Conservation (phyloP, 1,284 basidiomycete genomes). For the Ceratobasidium sp. region DNA sequence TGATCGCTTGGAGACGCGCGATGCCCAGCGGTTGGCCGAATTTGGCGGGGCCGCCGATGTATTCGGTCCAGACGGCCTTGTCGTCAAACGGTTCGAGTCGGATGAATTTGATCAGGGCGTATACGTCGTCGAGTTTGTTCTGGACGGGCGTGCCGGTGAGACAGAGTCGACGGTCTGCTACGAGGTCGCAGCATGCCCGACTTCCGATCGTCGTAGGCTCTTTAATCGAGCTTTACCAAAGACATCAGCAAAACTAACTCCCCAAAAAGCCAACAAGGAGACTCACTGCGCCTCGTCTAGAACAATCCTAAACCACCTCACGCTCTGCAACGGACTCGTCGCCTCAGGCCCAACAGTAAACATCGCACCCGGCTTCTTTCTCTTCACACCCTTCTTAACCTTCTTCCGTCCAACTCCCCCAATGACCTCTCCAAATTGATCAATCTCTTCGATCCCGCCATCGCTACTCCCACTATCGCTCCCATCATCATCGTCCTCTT, state of each 20-base stretch:
- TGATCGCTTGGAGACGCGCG: slow-evolving; percentile 94
- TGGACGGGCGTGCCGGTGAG: slow-evolving; percentile 98
- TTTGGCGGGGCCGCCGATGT: slow-evolving; percentile 92
- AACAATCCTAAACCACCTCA: slow-evolving; percentile 98
- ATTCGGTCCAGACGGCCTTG: slow-evolving; percentile 93
- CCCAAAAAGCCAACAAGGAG: slow-evolving; percentile 24
- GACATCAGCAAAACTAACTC: slow-evolving; percentile 39
- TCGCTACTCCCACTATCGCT: slow-evolving; percentile 69
- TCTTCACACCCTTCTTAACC: slow-evolving; percentile 68
- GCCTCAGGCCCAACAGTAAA: slow-evolving; percentile 64
- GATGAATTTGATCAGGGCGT: slow-evolving; percentile 95
- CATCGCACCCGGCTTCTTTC: slow-evolving; percentile 54
- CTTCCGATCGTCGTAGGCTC: slow-evolving; percentile 95
- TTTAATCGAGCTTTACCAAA: slow-evolving; percentile 86
- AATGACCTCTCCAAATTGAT: slow-evolving; percentile 75
- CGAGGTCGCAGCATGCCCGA: slow-evolving; percentile 93
- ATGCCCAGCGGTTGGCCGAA: slow-evolving; percentile 92
- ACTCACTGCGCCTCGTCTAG: slow-evolving; percentile 98
- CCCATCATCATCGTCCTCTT: slow-evolving; percentile 71
- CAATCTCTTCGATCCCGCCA: slow-evolving; percentile 71
- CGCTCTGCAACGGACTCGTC: slow-evolving; percentile 91
- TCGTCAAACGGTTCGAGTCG: slow-evolving; percentile 94
- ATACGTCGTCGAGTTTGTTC: slow-evolving; percentile 98
- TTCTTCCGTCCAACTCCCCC: slow-evolving; percentile 74
- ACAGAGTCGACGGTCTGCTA: slow-evolving; percentile 93